Base-by-base conservation (phyloP, 176 grass and related monocot genomes). In the Phyllostachys edulis region DNA sequence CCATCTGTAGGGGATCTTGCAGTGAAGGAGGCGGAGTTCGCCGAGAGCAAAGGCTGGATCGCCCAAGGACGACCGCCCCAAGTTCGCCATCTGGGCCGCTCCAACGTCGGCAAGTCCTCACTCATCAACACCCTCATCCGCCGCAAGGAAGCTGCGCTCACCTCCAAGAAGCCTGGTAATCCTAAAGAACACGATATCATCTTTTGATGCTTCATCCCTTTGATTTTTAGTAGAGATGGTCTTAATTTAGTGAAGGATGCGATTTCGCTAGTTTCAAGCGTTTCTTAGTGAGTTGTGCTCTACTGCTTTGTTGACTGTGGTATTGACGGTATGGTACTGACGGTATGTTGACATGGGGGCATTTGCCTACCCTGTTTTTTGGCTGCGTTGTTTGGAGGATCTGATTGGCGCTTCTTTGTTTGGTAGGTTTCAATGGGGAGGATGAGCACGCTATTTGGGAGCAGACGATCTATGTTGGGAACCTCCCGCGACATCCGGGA, bases 51-150 rank as follows among this genome's bases (percentile, higher is more conserved):
- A 1, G 36, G 95, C 56, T n/a, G 88, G 36, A 37, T 37, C 85
- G 26, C 95, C 95, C 18, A 90, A 92, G 71, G 95, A 98, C 41
- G 78, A 89, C 36, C 92, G 92, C n/a, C 92, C 95, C 39, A 92
- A 98, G 75, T 98, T 98, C 72, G 95, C 95, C 21, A 82, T 98
- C 85, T 98, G 7, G 95, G 95, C 1, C 82, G 95, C 54, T 94
- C 92, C 42, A 98, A 98, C 86, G 95, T 98, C 34, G 95, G 95
- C 72, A 98, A 98, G 76, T 98, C 95, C 0, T 98, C 95, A 16
- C 95, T 98, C 69, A 94, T 98, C 76, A 98, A 98, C 86, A 41
- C 85, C 0, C 92, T 98, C 66, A 91, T 85, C 8, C 86, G 95
- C 7, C 94, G 94, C 87, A 98, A 94, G 87, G 95, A 94, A 57